phyloP scores from a whole-genome alignment of 768 basidiomycete genomes.

The Austroboletus eburneus region DNA sequence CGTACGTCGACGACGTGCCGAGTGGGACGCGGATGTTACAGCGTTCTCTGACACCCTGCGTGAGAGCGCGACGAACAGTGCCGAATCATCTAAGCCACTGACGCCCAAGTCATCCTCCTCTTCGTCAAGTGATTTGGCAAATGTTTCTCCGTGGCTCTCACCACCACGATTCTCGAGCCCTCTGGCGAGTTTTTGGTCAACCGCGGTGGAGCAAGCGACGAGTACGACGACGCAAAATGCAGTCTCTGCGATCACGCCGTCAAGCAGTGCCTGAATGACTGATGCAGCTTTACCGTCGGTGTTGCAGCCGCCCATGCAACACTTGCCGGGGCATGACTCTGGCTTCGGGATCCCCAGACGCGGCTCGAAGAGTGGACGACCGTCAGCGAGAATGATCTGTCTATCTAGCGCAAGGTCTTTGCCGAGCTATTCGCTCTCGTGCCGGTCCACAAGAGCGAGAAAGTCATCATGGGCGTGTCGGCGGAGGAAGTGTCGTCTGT shows the following conservation, averaged over 20 bases:
- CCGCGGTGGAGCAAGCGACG: conserved; percentile 69
- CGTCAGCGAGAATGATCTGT: conserved; percentile 70
- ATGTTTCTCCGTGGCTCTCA: conserved; percentile 44
- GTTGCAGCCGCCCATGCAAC: conserved; percentile 69
- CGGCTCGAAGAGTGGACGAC: conserved; percentile 68
- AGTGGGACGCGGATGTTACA: conserved; percentile 62
- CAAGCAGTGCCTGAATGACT: conserved; percentile 31
- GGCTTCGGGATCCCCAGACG: conserved; percentile 69
- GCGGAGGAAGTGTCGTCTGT: conserved; percentile 86
- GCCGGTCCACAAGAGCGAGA: conserved; percentile 82
- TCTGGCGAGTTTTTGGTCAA: conserved; percentile 66
- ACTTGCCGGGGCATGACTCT: conserved; percentile 80
- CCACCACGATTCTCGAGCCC: conserved; percentile 69
- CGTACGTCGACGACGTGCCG: conserved; percentile 63
- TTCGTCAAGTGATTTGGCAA: conserved; percentile 8
- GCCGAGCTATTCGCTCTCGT: conserved; percentile 75
- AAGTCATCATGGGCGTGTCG: conserved; percentile 89
- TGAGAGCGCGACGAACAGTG: conserved; percentile 9
- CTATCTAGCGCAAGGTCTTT: conserved; percentile 71
- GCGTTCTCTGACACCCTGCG: conserved; percentile 15
- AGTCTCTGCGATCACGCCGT: conserved; percentile 72
- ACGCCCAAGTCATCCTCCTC: conserved; percentile 21
- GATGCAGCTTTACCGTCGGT: conserved; percentile 45
- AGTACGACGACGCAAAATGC: conserved; percentile 71
- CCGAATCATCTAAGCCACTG: conserved; percentile 15